Evolutionary conservation across 441 rosid genomes (phyloP), one percentile per base, ranked within the genome.

Genomic region (Eutrema salsugineum): DNA sequence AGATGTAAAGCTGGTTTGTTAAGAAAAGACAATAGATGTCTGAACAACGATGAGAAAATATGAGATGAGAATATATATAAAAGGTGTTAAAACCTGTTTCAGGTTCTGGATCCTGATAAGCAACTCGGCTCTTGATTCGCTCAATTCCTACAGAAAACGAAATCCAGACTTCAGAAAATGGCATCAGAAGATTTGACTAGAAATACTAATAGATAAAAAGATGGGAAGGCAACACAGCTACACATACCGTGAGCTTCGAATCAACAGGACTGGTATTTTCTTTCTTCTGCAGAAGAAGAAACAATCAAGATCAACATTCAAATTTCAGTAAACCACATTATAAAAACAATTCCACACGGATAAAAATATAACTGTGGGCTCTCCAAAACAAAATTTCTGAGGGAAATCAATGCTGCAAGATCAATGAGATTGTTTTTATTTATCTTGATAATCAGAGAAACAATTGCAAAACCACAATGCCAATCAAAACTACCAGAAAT

Each of bases 81-180:
- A 22, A 6, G 43, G 6, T 30, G 60, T 39, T 54, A 6, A n/a
- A 42, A 94, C 99, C 96, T 89, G 98, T 67, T 92, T 94, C 67
- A 94, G 85, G 60, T 90, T 87, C 72, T 92, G 96, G 71, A 92
- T 89, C 79, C 98, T 81, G 77, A 64, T 84, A 39, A 84, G 91
- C 66, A 94, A 82, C 81, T 91, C 94, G 0, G 87, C 70, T 59
- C 99, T 90, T 19, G 99, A 94, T 69, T 92, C 97, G 12, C 81
- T 90, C 65, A 92, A 63, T 74, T 94, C 99, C 98, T 94, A 71
- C 32, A 64, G 8, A 57, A 15, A 73, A 51, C 2, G 9, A 48
- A 63, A 16, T 2, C 30, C 14, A 55, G 0, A 32, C 22, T 19
- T 38, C n/a, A 53, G 43, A 43, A 51, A 62, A 54, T 62, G 38